phyloP scores from a whole-genome alignment of 2,329 filamentous ascomycete genomes.

The Talaromyces islandicus region DNA sequence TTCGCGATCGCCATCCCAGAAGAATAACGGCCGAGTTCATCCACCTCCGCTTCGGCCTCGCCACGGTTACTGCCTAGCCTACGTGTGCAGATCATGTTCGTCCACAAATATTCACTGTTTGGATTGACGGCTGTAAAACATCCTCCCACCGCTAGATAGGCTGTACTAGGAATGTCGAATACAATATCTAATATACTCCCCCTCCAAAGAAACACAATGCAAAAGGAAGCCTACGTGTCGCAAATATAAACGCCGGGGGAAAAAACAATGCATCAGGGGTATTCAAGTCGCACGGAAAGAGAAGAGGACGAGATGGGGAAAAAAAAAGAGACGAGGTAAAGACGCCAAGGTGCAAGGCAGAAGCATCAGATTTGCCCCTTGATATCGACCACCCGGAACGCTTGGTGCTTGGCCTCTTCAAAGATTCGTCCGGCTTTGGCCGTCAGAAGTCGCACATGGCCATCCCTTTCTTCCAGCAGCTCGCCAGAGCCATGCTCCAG shows the following conservation, averaged over 20 bases:
- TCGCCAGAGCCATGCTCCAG: conserved; percentile 70
- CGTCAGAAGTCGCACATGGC: conserved; percentile 66
- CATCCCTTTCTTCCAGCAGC: conserved; percentile 69
- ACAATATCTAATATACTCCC: neutral
- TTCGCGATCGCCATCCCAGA: neutral
- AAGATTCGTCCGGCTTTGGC: conserved; percentile 69
- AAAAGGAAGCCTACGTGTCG: neutral
- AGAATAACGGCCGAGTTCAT: too few species aligned
- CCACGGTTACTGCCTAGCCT: too few species aligned
- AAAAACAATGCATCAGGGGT: neutral
- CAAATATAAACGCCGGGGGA: neutral
- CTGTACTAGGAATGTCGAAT: neutral
- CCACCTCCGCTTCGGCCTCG: too few species aligned
- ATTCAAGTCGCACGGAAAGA: neutral
- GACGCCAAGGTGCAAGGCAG: neutral
- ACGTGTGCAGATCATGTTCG: neutral
- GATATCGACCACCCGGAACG: conserved; percentile 87
- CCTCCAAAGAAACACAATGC: neutral
- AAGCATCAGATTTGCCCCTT: conserved; percentile 73
- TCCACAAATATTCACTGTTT: neutral
- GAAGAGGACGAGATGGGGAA: neutral
- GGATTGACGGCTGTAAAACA: neutral
- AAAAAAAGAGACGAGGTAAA: neutral
- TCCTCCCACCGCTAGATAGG: too few species aligned
- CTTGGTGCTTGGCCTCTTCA: conserved; percentile 64